Conservation (phyloP, 805 yeast genomes). For the Candida tibetensis region DNA sequence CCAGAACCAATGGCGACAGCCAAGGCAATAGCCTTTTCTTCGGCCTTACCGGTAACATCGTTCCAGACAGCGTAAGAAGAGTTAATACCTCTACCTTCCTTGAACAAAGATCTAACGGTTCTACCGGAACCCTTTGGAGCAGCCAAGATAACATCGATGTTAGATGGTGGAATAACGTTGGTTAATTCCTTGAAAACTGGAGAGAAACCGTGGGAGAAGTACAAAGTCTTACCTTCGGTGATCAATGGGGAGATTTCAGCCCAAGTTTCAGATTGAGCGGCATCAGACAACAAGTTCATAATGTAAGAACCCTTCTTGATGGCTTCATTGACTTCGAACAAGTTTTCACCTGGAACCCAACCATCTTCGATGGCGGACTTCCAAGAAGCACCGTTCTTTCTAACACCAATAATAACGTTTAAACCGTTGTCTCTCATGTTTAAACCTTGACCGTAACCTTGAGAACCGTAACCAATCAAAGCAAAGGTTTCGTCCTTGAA, state of each 20-base stretch:
- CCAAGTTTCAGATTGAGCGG: conserved; percentile 99
- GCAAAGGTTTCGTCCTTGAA: conserved; percentile 98
- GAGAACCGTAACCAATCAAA: conserved; percentile 98
- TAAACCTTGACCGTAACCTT: conserved; percentile 99
- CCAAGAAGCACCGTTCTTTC: conserved; percentile 99
- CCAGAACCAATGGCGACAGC: conserved; percentile 99
- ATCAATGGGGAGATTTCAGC: conserved; percentile 76
- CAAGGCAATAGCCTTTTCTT: conserved; percentile 97
- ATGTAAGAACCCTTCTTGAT: conserved; percentile 86
- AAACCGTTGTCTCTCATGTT: conserved; percentile 99
- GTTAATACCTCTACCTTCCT: conserved; percentile 99
- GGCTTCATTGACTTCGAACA: conserved; percentile 94
- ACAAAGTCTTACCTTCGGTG: conserved; percentile 95
- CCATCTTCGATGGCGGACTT: conserved; percentile 99
- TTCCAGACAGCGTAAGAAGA: conserved; percentile 99
- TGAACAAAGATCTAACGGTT: conserved; percentile 98
- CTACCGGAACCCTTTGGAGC: conserved; percentile 99
- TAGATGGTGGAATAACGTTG: conserved; percentile 90
- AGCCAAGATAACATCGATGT: conserved; percentile 95
- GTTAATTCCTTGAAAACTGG: conserved; percentile 98
- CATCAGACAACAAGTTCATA: conserved; percentile 98
- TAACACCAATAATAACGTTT: conserved; percentile 96
- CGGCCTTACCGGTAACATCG: conserved; percentile 98
- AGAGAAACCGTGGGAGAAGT: conserved; percentile 99
- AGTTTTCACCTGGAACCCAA: conserved; percentile 99